Conservation (phyloP, 768 basidiomycete genomes). For the Mycena sanguinolenta region DNA sequence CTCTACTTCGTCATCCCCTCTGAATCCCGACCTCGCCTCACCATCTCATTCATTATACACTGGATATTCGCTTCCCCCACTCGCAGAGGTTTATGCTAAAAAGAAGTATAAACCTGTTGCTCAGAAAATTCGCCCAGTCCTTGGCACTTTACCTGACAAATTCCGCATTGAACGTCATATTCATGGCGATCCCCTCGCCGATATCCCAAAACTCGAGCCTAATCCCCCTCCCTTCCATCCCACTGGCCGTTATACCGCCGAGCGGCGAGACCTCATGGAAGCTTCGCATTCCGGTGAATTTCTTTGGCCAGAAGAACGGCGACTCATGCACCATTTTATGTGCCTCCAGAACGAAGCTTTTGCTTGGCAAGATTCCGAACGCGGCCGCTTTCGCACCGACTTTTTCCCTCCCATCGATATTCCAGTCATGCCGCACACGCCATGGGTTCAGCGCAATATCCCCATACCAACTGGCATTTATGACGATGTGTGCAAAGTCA, state of each 20-base stretch:
- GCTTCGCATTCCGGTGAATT: slow-evolving; percentile 27
- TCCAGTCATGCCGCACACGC: too few species aligned
- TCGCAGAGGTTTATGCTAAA: slow-evolving; percentile 15
- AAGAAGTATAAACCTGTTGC: too few species aligned
- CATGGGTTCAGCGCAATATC: too few species aligned
- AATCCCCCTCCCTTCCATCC: slow-evolving; percentile 23
- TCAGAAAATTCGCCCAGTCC: slow-evolving; percentile 35
- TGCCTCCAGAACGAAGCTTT: slow-evolving; percentile 28
- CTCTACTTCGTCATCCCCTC: not conserved
- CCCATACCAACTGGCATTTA: slow-evolving; percentile 39
- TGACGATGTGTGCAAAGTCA: slow-evolving; percentile 30
- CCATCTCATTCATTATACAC: not conserved
- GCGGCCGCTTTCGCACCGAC: too few species aligned
- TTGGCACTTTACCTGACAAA: slow-evolving; percentile 35
- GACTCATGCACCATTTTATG: not conserved
- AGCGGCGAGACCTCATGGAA: slow-evolving; percentile 29
- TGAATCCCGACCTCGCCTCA: not conserved
- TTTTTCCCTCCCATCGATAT: too few species aligned
- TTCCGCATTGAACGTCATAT: slow-evolving; percentile 36
- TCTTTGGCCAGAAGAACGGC: not conserved
- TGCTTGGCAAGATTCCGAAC: not conserved
- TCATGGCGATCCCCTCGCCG: slow-evolving; percentile 34
- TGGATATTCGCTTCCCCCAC: not conserved
- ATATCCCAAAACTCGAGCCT: slow-evolving; percentile 29
- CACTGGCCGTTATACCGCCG: slow-evolving; percentile 32